phyloP scores from a whole-genome alignment of 1,284 basidiomycete genomes.

The Gomphus sp. region DNA sequence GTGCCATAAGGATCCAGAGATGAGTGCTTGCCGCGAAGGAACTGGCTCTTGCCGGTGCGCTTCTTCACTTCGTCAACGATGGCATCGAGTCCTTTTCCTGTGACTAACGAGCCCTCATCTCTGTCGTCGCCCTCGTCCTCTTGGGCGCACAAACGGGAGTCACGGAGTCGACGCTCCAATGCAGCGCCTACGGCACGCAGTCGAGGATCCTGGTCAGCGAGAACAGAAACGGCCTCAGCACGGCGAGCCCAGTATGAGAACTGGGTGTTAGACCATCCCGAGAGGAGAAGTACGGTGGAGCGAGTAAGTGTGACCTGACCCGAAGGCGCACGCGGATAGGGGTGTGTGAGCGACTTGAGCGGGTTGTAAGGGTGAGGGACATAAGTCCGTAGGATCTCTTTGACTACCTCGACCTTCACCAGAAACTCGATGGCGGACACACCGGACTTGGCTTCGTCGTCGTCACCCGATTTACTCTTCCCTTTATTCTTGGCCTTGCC shows the following conservation, averaged over 20 bases:
- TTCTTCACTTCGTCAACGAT: conserved; percentile 42
- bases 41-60: conserved; percentile 35
- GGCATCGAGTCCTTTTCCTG: conserved; percentile 38
- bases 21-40: conserved; percentile 41
- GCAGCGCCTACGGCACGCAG: conserved; percentile 31
- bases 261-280: conserved; percentile 43
- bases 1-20: conserved; percentile 40
- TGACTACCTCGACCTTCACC: conserved; percentile 42
- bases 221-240: conserved; percentile 37
- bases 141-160: conserved; percentile 16
- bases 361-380: conserved; percentile 46
- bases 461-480: conserved; percentile 17
- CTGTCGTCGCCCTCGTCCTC: conserved; percentile 13
- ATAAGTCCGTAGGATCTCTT: conserved; percentile 36
- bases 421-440: conserved; percentile 42
- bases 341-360: conserved; percentile 36
- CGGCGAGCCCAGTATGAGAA: conserved; percentile 44
- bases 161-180: conserved; percentile 29
- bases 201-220: conserved; percentile 29
- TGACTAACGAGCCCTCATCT: conserved; percentile 22
- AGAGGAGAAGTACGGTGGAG: conserved; percentile 35
- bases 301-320: conserved; percentile 38
- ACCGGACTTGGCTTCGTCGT: conserved; percentile 20
- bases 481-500: conserved; percentile 23
- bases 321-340: conserved; percentile 27